These are phyloP conservation scores for Sordariomycetes sp. DNA, from an alignment of 2,329 filamentous ascomycete genomes.

Conservation along the genomic window DNA sequence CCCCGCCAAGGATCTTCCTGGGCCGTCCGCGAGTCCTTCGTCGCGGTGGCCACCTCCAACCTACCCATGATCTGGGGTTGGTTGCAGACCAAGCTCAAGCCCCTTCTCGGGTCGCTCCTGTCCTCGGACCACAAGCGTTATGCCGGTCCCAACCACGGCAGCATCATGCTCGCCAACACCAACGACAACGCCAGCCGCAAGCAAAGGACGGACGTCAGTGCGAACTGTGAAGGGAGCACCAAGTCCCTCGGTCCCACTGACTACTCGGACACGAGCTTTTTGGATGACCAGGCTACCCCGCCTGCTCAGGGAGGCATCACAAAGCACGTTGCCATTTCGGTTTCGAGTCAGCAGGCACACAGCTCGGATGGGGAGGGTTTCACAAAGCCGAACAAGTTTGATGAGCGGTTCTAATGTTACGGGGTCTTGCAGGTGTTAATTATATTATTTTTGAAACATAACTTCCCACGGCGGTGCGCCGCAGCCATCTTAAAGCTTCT, in stretches of 20 bases:
- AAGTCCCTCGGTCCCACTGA: neutral
- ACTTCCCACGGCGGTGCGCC: too few relatives aligned
- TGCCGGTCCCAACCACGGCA: conserved; percentile 11
- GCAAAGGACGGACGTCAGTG: neutral
- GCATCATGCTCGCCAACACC: conserved; percentile 12
- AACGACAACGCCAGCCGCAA: conserved; percentile 2
- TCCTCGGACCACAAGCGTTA: conserved; percentile 12
- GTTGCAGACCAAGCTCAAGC: conserved; percentile 14
- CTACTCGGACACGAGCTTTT: neutral
- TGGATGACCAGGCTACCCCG: neutral
- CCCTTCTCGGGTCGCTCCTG: conserved; percentile 12
- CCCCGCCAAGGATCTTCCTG: conserved; percentile 5
- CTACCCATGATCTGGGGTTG: conserved; percentile 21
- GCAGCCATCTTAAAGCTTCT: conserved; percentile 17
- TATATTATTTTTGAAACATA: too few relatives aligned
- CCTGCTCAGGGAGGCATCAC: conserved; percentile 2
- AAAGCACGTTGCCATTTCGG: conserved; percentile 4
- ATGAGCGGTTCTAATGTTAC: too few relatives aligned
- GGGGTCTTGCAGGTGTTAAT: too few relatives aligned
- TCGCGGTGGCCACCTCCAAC: conserved; percentile 26
- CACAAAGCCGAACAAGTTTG: too few relatives aligned
- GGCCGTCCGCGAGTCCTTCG: conserved; percentile 18
- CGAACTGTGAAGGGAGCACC: neutral
- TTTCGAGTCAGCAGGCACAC: neutral
- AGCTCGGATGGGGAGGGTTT: too few relatives aligned